Percentiles rank a stretch among this genome's conserved stretches.
phyloP scores from a whole-genome alignment of 306 rosid genomes.

The Leucaena leucocephala region DNA sequence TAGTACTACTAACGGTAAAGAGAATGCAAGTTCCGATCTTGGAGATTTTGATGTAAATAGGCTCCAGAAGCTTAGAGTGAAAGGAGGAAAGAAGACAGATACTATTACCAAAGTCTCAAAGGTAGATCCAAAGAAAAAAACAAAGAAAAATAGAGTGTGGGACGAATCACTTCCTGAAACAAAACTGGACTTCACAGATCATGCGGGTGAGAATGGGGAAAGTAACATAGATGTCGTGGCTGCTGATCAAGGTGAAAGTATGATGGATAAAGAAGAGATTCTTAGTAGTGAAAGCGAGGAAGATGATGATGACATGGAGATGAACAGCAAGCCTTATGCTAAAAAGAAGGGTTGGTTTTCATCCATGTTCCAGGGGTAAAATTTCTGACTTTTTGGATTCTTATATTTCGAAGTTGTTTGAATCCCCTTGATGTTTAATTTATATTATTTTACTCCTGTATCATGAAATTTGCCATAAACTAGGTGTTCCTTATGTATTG shows the following conservation, averaged over 20 bases:
- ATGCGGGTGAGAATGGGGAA: constrained; percentile 67
- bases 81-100: constrained; percentile 77
- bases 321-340: constrained; percentile 68
- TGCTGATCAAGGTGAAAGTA: constrained; percentile 89
- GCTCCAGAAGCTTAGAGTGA: constrained; percentile 77
- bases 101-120: constrained; percentile 67
- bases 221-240: constrained; percentile 61
- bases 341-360: constrained; percentile 98
- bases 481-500: not conserved
- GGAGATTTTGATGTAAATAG: constrained; percentile 98
- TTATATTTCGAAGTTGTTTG: not conserved
- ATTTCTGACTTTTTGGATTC: constrained; percentile 20
- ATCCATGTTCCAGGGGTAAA: constrained; percentile 91
- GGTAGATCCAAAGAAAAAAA: constrained; percentile 69
- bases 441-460: not conserved
- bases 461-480: not conserved
- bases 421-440: not conserved
- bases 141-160: constrained; percentile 93
- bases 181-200: constrained; percentile 83
- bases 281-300: constrained; percentile 95
- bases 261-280: constrained; percentile 96
- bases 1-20: constrained; percentile 58
- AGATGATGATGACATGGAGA: constrained; percentile 69
- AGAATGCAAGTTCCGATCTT: constrained; percentile 64
- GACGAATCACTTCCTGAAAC: constrained; percentile 59